Conservation (phyloP, 495 filamentous ascomycete genomes). For the Podospora pseudopauciseta region DNA sequence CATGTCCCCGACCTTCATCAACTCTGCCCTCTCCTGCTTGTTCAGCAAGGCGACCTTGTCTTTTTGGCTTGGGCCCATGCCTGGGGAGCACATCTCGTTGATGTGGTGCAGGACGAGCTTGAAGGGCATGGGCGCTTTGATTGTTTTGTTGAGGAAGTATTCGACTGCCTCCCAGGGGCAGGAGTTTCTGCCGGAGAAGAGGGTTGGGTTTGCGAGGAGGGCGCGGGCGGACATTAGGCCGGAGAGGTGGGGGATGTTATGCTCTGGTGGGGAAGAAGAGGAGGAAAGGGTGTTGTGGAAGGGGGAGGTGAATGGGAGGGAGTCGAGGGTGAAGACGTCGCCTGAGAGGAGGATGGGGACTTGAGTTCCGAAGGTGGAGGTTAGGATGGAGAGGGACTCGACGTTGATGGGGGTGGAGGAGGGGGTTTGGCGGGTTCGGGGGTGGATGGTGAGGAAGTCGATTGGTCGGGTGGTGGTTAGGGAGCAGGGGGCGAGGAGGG, state of each 20-base stretch:
- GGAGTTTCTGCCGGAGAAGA: slow-evolving; percentile 52
- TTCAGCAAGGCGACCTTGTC: slow-evolving; percentile 46
- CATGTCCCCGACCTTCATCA: slow-evolving; percentile 52
- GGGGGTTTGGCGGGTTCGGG: slow-evolving; percentile 52
- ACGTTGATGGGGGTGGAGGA: slow-evolving; percentile 55
- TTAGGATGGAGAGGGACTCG: slow-evolving; percentile 54
- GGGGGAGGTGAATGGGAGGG: slow-evolving; percentile 44
- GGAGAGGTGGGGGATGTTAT: slow-evolving; percentile 36
- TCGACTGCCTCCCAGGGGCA: slow-evolving; percentile 61
- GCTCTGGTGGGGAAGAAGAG: slow-evolving; percentile 20
- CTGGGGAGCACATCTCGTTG: slow-evolving; percentile 57
- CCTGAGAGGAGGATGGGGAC: slow-evolving; percentile 60
- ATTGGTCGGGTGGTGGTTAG: slow-evolving; percentile 42
- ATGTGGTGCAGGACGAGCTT: slow-evolving; percentile 61
- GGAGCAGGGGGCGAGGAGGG: slow-evolving; percentile 42
- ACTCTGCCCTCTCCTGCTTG: slow-evolving; percentile 47
- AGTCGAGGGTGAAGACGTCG: slow-evolving; percentile 53
- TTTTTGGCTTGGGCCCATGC: slow-evolving; percentile 33
- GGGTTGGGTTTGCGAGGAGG: slow-evolving; percentile 52
- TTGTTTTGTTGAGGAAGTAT: slow-evolving; percentile 52
- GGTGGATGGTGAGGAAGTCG: slow-evolving; percentile 64
- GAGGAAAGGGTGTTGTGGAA: slow-evolving; percentile 25
- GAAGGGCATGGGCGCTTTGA: slow-evolving; percentile 52
- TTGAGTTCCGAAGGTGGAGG: slow-evolving; percentile 40
- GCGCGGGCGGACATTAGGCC: slow-evolving; percentile 65